Percentiles rank a stretch among this genome's conserved stretches.
phyloP scores from a whole-genome alignment of 257 asterid genomes.

The Solanum gandarillasii region DNA sequence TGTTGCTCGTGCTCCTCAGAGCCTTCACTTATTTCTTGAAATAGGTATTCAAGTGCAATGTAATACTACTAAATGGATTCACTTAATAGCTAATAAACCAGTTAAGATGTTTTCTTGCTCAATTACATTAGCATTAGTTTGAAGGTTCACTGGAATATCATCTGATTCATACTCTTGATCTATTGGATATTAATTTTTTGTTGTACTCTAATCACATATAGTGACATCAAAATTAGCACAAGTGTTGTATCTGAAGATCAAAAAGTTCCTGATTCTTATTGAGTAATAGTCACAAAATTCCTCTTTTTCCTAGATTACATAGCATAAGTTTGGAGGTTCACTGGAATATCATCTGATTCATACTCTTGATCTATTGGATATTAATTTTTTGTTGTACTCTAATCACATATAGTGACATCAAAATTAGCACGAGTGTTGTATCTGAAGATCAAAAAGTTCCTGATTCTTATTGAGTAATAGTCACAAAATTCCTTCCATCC shows the following conservation, averaged over 20 bases:
- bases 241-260: not conserved
- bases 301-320: not conserved
- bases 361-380: too few species aligned
- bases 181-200: too few species aligned
- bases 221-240: not conserved
- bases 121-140: not conserved
- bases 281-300: not conserved
- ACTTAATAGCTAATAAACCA: too few species aligned
- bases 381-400: too few species aligned
- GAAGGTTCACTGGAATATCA: not conserved
- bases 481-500: too few species aligned
- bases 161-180: not conserved
- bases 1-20: not conserved
- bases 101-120: not conserved
- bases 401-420: too few species aligned
- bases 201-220: not conserved
- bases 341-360: too few species aligned
- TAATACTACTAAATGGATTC: not conserved
- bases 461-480: too few species aligned
- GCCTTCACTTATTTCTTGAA: not conserved
- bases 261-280: not conserved
- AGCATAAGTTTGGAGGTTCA: too few species aligned
- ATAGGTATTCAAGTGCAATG: not conserved
- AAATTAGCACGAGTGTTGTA: too few species aligned
- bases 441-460: too few species aligned